Conservation (phyloP, 1,139 yeast genomes). For the Saccharomyces hybrid region DNA sequence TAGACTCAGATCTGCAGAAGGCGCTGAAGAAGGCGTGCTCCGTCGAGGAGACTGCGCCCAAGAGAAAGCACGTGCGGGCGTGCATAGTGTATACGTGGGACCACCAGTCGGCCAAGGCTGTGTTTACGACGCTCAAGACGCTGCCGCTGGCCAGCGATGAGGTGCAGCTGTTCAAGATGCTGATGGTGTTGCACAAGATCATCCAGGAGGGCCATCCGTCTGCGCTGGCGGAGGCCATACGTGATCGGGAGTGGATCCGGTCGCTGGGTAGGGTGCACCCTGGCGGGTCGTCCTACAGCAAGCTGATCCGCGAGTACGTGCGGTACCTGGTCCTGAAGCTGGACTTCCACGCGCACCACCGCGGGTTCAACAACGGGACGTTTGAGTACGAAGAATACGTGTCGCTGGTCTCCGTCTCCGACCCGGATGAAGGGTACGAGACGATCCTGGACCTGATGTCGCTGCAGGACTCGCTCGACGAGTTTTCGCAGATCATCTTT, state of each 20-base stretch:
- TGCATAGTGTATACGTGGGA: conserved; percentile 97
- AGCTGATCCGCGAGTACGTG: conserved; percentile 73
- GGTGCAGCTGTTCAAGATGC: conserved; percentile 78
- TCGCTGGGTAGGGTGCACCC: conserved; percentile 40
- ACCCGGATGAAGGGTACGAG: conserved; percentile 94
- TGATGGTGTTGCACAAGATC: conserved; percentile 85
- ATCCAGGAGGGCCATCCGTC: conserved; percentile 93
- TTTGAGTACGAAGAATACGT: conserved; percentile 95
- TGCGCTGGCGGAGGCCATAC: conserved; percentile 72
- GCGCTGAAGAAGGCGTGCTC: conserved; percentile 84
- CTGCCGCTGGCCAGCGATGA: conserved; percentile 79
- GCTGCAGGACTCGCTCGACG: conserved; percentile 77
- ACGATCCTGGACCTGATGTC: conserved; percentile 80
- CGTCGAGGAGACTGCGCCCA: conserved; percentile 84
- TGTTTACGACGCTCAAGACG: conserved; percentile 70
- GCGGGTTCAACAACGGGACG: conserved; percentile 80
- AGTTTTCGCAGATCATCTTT: conserved; percentile 69
- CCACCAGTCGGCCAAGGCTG: conserved; percentile 71
- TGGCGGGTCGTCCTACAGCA: conserved; percentile 46
- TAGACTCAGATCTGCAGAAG: conserved; percentile 49
- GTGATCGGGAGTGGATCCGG: conserved; percentile 60
- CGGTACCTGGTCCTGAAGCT: conserved; percentile 63
- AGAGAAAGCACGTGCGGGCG: conserved; percentile 89
- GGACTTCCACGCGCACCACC: conserved; percentile 75
- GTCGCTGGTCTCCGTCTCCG: conserved; percentile 78